Conservation (phyloP, 352 stramenopile species). For the Phytophthora pistaciae region DNA sequence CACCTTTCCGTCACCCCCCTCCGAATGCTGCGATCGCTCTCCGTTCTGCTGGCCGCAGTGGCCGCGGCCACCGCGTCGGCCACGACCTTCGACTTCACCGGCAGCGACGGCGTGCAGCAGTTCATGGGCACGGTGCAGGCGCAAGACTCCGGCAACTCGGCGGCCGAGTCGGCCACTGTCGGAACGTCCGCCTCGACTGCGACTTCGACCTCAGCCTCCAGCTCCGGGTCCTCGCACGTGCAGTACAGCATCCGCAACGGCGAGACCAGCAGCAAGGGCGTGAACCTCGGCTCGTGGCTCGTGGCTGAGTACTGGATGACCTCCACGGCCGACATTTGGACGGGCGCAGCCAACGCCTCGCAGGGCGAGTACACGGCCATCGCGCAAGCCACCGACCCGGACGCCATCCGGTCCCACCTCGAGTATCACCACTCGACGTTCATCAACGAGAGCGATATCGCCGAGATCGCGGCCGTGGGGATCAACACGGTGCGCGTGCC, state of each 20-base stretch:
- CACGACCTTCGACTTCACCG: constrained; percentile 27
- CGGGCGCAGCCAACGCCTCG: constrained; percentile 38
- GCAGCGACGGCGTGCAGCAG: constrained; percentile 18
- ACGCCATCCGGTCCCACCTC: constrained; percentile 51
- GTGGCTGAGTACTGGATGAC: constrained; percentile 89
- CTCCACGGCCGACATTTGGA: constrained; percentile 60
- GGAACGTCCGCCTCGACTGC: not conserved
- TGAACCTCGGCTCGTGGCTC: constrained; percentile 85
- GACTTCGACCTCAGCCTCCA: not conserved
- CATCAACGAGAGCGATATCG: constrained; percentile 78
- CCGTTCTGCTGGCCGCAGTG: constrained; percentile 7
- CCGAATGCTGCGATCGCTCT: constrained; percentile 25
- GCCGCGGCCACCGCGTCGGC: constrained; percentile 3
- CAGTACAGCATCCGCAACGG: constrained; percentile 70
- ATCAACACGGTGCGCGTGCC: constrained; percentile 88
- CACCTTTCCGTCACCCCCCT: not conserved
- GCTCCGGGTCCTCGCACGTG: constrained; percentile 38
- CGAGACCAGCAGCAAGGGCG: constrained; percentile 53
- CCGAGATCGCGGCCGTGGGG: constrained; percentile 58
- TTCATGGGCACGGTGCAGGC: constrained; percentile 18
- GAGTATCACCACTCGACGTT: constrained; percentile 68
- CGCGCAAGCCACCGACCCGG: constrained; percentile 39
- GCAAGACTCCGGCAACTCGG: constrained; percentile 9
- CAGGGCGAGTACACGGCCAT: constrained; percentile 77
- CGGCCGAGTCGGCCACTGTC: not conserved